Base-by-base conservation (phyloP, 1,284 basidiomycete species). In the Apiotrichum mycotoxinovorans region DNA sequence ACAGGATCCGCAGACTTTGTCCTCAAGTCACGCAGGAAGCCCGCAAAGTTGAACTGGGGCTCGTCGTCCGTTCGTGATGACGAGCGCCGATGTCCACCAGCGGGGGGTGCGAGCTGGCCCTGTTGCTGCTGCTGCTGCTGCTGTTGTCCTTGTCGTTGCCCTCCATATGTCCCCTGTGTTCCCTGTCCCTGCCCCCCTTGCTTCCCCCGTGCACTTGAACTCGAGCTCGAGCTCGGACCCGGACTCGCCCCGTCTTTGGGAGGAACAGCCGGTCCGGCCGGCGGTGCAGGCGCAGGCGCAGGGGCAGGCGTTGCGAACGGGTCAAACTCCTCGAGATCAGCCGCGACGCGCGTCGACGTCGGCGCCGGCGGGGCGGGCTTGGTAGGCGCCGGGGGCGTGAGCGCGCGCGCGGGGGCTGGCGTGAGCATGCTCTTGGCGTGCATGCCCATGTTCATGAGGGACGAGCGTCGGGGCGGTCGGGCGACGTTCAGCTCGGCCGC, bases 11-110 rank as follows among this genome's bases (percentile, higher is more conserved):
- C 90, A 50, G 82, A 80, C 72, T 85, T 87, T 54, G 81, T 79
- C 77, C 92, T 88, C 83, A 97, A 89, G 76, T 97, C 91, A 70
- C 92, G 89, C 62, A 96, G 78, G 73, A 97, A 96, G 54, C 72
- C 74, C 10, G 74, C 69, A 58, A 78, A 78, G 61, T 78, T 77
- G 65, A 78, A 78, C 18, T 61, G 54, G 4, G 72, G 66, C 52
- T 74, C 68, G 26, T 50, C 56, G 42, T 40, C 34, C 18, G 49
- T 40, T 41, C 26, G 30, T 17, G 46, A 40, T 33, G 27, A 10
- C 17, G 25, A 22, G 4, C 20, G 20, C 17, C 40, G 40, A 22
- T 42, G 40, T 10, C 20, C 40, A 10, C 20, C 20, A 3, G 8
- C 23, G 20, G 40, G 40, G 17, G 40, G 40, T 22, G 20, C 11